Evolutionary conservation across 768 basidiomycete genomes (phyloP), one percentile per base, ranked within the genome.

Genomic region (Coprinopsis sp.): DNA sequence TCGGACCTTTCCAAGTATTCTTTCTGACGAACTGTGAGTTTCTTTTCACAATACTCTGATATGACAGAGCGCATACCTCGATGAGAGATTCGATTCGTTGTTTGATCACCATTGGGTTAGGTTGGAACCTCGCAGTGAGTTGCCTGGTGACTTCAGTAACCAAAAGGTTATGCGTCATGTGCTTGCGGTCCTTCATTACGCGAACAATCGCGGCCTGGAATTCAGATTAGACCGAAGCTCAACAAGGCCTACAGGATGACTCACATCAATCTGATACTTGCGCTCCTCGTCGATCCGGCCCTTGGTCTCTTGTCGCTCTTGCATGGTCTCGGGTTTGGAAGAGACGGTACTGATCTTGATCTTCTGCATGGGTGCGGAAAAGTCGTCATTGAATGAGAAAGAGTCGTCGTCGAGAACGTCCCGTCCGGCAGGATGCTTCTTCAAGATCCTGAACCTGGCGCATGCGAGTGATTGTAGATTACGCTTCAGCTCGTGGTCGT

Each of bases 391-490:
- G 74, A 97, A 99, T 2, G 89, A 83, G 66, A 99, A 99, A 2
- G 79, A 72, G 63, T 99, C 96, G 10, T 68, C 70, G 0, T 71
- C 54, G 42, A 81, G 67, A 30, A 99, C 77, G 18, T 98, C 94
- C 33, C 94, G 79, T 7, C 91, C 81, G 31, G 87, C 79, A 0
- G 95, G 96, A 50, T 86, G 83, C 58, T 98, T 98, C 65, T 84
- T 91, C 53, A 99, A 66, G 23, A 99, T 73, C 58, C 93, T 93
- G 71, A 76, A 92, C 62, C 93, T 98, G 8, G 88, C 92, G 59
- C 95, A 97, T 0, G 96, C 94, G 19, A 99, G 75, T 0, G 95
- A 93, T 60, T 99, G 96, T 2, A 99, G 76, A 54, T 92, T 87
- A n/a, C 96, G 85, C 59, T 86, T 82, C 2, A 98, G 74, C 47